These are phyloP conservation scores for Solanum medicagineum DNA, from an alignment of 257 asterid species.

Conservation along the genomic window DNA sequence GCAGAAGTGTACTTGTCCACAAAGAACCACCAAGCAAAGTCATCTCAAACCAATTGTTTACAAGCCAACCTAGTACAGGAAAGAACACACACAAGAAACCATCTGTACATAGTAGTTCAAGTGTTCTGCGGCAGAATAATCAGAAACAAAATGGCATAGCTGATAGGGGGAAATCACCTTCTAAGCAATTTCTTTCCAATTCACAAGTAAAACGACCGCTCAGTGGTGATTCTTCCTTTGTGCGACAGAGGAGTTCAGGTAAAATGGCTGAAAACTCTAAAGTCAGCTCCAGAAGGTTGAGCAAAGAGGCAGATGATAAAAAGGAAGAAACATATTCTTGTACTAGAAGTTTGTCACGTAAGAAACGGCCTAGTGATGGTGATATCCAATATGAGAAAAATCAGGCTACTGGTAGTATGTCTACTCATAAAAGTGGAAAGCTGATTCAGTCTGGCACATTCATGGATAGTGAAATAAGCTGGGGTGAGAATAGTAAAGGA, in stretches of 20 bases:
- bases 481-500: slow-evolving; percentile 35
- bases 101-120: slow-evolving; percentile 16
- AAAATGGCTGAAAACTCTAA: slow-evolving; percentile 32
- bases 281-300: slow-evolving; percentile 40
- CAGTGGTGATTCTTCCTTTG: slow-evolving; percentile 32
- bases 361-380: slow-evolving; percentile 62
- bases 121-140: slow-evolving; percentile 67
- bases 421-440: slow-evolving; percentile 23
- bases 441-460: slow-evolving; percentile 18
- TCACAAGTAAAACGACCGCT: slow-evolving; percentile 31
- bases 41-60: slow-evolving; percentile 27
- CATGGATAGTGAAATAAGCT: slow-evolving; percentile 19
- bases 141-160: slow-evolving; percentile 65
- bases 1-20: slow-evolving; percentile 14
- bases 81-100: slow-evolving; percentile 38
- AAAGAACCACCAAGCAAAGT: slow-evolving; percentile 31
- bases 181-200: slow-evolving; percentile 19
- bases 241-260: slow-evolving; percentile 26
- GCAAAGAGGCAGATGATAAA: slow-evolving; percentile 32
- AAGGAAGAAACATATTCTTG: slow-evolving; percentile 26
- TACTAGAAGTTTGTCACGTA: slow-evolving; percentile 28
- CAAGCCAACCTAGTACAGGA: slow-evolving; percentile 30
- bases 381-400: slow-evolving; percentile 39
- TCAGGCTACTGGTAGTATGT: slow-evolving; percentile 11
- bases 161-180: slow-evolving; percentile 48